These are phyloP conservation scores for Nematocida sp. DNA, from an alignment of 371 early-diverging fungal genomes.

Conservation along the genomic window DNA sequence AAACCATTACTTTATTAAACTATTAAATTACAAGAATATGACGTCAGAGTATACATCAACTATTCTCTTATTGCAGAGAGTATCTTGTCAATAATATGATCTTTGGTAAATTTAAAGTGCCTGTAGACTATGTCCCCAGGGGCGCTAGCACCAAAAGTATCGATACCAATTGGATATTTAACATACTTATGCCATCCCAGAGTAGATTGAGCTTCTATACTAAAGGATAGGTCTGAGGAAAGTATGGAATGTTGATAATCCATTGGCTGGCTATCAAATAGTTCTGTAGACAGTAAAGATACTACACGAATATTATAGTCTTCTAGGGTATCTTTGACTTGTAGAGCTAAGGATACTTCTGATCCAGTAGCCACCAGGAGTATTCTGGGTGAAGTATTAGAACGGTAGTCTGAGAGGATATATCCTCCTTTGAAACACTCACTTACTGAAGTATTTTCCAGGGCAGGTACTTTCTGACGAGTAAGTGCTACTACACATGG, in stretches of 20 bases:
- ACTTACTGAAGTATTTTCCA: constrained; percentile 74
- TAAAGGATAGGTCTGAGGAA: constrained; percentile 72
- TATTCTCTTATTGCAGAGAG: background rate
- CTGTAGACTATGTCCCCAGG: constrained; percentile 43
- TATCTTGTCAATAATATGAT: constrained; percentile 52
- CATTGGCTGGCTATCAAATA: constrained; percentile 79
- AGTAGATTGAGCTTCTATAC: constrained; percentile 83
- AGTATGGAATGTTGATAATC: constrained; percentile 79
- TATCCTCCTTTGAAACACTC: constrained; percentile 62
- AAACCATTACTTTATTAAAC: background rate
- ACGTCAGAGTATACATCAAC: background rate
- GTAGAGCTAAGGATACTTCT: constrained; percentile 79
- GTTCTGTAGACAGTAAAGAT: constrained; percentile 83
- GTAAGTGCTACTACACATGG: constrained; percentile 82
- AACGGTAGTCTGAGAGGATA: constrained; percentile 61
- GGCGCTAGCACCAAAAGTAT: constrained; percentile 82
- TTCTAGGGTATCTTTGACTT: constrained; percentile 71
- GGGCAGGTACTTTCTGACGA: constrained; percentile 84
- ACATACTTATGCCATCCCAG: constrained; percentile 88
- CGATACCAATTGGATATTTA: constrained; percentile 81
- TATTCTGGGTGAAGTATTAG: constrained; percentile 70
- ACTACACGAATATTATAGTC: constrained; percentile 73
- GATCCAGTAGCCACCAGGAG: constrained; percentile 84
- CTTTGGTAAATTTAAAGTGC: constrained; percentile 55
- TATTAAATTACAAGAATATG: background rate